Evolutionary conservation across 495 filamentous ascomycete genomes (phyloP).

Genomic region (Hypomontagnella submonticulosa): DNA sequence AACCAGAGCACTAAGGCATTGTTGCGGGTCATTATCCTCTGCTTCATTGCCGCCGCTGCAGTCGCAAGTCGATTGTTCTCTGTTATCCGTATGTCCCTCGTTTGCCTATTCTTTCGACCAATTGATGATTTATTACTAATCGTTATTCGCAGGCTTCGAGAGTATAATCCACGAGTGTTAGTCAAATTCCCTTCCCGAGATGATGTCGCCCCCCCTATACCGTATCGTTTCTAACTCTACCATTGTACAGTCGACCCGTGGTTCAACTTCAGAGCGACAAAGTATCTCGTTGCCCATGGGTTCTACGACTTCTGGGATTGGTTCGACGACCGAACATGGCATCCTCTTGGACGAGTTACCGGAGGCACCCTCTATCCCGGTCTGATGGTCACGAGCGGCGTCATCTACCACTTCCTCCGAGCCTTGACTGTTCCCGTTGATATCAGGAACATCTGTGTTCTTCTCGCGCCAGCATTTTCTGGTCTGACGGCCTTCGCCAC

Average conservation of each 20-base stretch:
- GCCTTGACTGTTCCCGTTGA: conserved; percentile 94
- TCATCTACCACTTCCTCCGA: conserved; percentile 93
- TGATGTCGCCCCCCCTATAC: conserved; percentile 5
- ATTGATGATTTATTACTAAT: conserved; percentile 54
- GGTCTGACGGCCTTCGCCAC: conserved; percentile 93
- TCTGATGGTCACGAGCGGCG: conserved; percentile 98
- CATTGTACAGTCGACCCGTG: conserved; percentile 89
- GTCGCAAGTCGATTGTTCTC: conserved; percentile 96
- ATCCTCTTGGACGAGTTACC: conserved; percentile 97
- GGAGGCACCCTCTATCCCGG: conserved; percentile 98
- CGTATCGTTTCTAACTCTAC: conserved; percentile 42
- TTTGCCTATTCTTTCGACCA: neutral
- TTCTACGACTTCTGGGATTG: conserved; percentile 99
- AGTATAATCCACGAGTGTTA: conserved; percentile 99
- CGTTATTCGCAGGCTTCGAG: conserved; percentile 79
- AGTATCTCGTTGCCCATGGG: conserved; percentile 94
- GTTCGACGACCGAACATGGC: conserved; percentile 99
- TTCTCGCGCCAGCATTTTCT: conserved; percentile 95
- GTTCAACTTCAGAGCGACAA: conserved; percentile 99
- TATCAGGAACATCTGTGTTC: conserved; percentile 98
- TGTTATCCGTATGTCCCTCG: conserved; percentile 83
- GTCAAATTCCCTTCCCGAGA: conserved; percentile 51
- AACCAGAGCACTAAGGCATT: conserved; percentile 81
- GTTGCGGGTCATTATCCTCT: conserved; percentile 90
- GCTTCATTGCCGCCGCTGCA: conserved; percentile 90